These are phyloP conservation scores for Plasmodium coatneyi DNA, from an alignment of 169 alveolate genomes.

Conservation along the genomic window DNA sequence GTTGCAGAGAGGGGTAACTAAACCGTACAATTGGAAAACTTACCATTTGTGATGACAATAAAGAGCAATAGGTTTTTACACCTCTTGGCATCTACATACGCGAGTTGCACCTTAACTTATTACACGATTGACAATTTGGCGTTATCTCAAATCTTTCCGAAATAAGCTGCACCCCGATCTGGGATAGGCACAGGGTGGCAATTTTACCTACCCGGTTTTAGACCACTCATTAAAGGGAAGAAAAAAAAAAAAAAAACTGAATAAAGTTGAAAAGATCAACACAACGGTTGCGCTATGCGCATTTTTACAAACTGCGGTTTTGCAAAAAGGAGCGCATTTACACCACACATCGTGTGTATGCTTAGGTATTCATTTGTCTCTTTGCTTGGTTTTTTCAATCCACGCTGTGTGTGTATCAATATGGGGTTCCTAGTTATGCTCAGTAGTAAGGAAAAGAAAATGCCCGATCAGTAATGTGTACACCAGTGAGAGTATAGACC, in stretches of 20 bases:
- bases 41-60: neutral
- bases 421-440: neutral
- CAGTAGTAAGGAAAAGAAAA: neutral
- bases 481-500: neutral
- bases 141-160: neutral
- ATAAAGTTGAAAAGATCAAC: neutral
- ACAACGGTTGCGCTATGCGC: neutral
- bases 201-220: neutral
- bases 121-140: neutral
- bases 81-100: neutral
- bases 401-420: neutral
- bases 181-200: neutral
- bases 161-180: neutral
- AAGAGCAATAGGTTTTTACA: neutral
- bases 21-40: neutral
- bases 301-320: neutral
- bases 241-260: neutral
- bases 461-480: neutral
- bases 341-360: neutral
- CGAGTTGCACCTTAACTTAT: neutral
- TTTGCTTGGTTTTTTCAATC: neutral
- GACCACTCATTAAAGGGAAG: neutral
- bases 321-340: neutral
- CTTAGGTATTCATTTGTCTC: neutral
- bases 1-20: neutral